Conservation (phyloP, 1,284 basidiomycete genomes). For the Microbotryum intermedium region DNA sequence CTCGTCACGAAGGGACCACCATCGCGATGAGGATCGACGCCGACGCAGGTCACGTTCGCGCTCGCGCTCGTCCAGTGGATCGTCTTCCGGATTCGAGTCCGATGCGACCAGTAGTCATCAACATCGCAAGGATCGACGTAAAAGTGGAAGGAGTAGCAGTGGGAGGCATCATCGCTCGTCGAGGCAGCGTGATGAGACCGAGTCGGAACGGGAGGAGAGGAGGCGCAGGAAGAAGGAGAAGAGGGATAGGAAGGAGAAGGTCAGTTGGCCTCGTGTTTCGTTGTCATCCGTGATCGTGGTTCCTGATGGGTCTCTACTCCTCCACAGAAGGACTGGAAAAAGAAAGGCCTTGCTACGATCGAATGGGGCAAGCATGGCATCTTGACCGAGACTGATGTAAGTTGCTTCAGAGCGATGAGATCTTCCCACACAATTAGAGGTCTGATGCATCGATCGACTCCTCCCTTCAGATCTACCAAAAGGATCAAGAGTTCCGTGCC, state of each 20-base stretch:
- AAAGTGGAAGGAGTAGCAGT: constrained; percentile 8
- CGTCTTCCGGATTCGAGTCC: constrained; percentile 1
- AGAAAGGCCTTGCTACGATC: constrained; percentile 48
- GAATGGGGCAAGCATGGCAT: constrained; percentile 84
- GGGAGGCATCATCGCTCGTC: constrained; percentile 2
- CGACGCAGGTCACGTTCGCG: constrained; percentile 1
- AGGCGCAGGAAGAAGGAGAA: constrained; percentile 22
- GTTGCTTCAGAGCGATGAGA: no score
- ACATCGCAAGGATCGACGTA: neutral
- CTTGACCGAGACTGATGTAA: constrained; percentile 69
- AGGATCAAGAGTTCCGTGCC: constrained; percentile 70
- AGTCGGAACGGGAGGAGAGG: constrained; percentile 14
- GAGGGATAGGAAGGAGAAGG: constrained; percentile 23
- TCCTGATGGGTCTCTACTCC: neutral
- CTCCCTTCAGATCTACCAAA: constrained; percentile 51
- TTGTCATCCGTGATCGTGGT: neutral
- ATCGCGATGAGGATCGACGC: no score
- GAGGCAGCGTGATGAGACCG: neutral
- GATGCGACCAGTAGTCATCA: constrained; percentile 5
- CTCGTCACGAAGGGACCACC: neutral
- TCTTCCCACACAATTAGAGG: neutral
- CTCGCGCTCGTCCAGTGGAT: neutral
- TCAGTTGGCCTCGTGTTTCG: neutral
- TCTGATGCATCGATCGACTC: neutral
- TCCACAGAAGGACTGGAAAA: constrained; percentile 39